phyloP scores from a whole-genome alignment of 805 yeast genomes.

The Metahyphopichia silvanorum region DNA sequence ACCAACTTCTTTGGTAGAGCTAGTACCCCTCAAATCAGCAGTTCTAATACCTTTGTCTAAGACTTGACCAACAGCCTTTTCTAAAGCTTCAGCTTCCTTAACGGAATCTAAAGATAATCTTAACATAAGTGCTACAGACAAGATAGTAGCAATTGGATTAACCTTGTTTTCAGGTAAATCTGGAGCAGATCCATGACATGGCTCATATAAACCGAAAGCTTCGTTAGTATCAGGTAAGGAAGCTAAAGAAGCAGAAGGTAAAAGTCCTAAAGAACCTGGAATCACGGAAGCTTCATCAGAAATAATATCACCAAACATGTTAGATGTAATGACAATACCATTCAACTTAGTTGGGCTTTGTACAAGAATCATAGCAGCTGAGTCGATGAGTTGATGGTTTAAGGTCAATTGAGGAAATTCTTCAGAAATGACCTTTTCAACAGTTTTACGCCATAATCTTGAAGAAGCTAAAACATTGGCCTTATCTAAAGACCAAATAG shows the following conservation, averaged over 20 bases:
- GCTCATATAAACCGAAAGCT: slow-evolving; percentile 96
- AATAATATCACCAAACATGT: slow-evolving; percentile 98
- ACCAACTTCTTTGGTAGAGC: slow-evolving; percentile 86
- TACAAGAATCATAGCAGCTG: slow-evolving; percentile 97
- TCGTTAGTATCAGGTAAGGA: slow-evolving; percentile 93
- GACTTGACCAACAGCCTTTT: slow-evolving; percentile 80
- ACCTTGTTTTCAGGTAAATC: slow-evolving; percentile 85
- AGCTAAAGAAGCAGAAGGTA: slow-evolving; percentile 95
- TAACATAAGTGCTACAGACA: slow-evolving; percentile 97
- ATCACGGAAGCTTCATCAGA: slow-evolving; percentile 97
- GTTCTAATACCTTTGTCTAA: slow-evolving; percentile 85
- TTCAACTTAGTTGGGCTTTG: slow-evolving; percentile 88
- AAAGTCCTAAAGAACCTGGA: slow-evolving; percentile 94
- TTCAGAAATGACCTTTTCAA: slow-evolving; percentile 73
- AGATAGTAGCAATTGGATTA: slow-evolving; percentile 91
- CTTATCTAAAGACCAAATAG: slow-evolving; percentile 94
- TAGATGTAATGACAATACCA: slow-evolving; percentile 88
- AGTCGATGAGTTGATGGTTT: slow-evolving; percentile 94
- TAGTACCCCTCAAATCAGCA: slow-evolving; percentile 85
- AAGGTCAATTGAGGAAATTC: slow-evolving; percentile 89
- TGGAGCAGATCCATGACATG: slow-evolving; percentile 98
- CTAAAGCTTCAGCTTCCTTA: slow-evolving; percentile 85
- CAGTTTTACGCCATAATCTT: slow-evolving; percentile 94
- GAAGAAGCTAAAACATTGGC: slow-evolving; percentile 97
- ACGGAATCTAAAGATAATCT: slow-evolving; percentile 79